Evolutionary conservation across 73 alveolate genomes (phyloP).

Genomic region (Paraurostyla sp.): DNA sequence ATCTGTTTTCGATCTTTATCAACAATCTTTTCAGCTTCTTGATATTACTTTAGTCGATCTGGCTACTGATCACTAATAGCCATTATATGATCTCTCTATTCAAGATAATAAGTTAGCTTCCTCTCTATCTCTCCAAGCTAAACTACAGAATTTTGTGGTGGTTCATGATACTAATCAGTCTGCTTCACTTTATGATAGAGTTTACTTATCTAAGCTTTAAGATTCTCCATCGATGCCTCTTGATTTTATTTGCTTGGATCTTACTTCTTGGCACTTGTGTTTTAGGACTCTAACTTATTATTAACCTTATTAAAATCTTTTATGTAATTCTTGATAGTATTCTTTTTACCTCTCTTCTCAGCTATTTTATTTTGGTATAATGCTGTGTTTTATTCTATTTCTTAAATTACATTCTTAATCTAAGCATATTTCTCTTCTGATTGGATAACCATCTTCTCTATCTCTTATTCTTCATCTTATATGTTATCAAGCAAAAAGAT

Average conservation of each 20-base stretch:
- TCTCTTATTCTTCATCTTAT: conserved; percentile 5
- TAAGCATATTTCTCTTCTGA: conserved; percentile 3
- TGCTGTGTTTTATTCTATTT: background rate
- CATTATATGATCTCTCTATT: background rate
- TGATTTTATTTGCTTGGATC: background rate
- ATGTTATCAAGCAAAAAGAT: conserved; percentile 37
- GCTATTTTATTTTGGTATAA: background rate
- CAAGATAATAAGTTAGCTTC: background rate
- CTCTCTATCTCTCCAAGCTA: conserved; percentile 9
- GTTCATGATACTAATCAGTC: background rate
- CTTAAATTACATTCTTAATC: background rate
- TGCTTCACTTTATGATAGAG: background rate
- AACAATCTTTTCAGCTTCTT: conserved; percentile 37
- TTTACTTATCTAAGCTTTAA: background rate
- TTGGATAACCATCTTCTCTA: background rate
- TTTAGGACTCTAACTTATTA: background rate
- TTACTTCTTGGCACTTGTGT: background rate
- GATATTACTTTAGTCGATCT: background rate
- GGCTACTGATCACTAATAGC: background rate
- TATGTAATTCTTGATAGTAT: conserved; percentile 1
- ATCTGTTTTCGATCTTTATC: conserved; percentile 36
- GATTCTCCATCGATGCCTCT: background rate
- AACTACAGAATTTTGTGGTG: background rate
- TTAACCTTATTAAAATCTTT: background rate
- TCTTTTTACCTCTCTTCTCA: background rate